Base-by-base conservation (phyloP, 352 stramenopile species). In the Thraustochytrium sp. region DNA sequence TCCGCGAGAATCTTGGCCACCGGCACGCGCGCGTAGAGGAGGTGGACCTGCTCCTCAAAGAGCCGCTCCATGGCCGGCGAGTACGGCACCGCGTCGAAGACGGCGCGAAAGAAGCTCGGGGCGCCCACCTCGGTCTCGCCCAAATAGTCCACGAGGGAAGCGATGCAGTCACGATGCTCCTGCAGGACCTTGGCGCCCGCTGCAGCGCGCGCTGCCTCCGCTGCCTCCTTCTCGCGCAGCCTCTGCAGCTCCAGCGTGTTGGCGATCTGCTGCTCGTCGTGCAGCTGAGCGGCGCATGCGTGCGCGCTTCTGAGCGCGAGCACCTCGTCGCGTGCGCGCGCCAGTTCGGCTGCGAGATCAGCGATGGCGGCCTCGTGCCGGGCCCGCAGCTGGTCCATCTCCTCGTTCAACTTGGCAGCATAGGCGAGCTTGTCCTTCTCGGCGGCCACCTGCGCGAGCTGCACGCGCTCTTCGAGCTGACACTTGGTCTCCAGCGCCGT, bases 81-180 rank as follows among this genome's bases (percentile, higher is more conserved):
- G 26, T 80, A 80, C 34, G 68, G 48, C 51, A 34, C 68, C 5
- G 31, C n/a, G 18, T 80, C 21, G 31, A 80, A 80, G 11, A 80
- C 23, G 18, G 76, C 31, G 37, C 76, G 51, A 16, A 80, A 72
- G 49, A 80, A 80, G 31, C 42, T n/a, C 31, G 44, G 3, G 21
- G 53, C 68, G 13, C 26, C 0, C 29, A 80, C 8, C n/a, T 53
- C 4, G 21, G 76, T 42, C 13, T 18, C 23, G 9, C n/a, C 37
- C 68, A 42, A 80, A 18, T n/a, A n/a, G n/a, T n/a, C n/a, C n/a
- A n/a, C n/a, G n/a, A 80, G 31, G 4, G 31, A 1, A 9, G 76
- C 9, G 51, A 80, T 80, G 4, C 34, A n/a, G 1, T 80, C 68
- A 5, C 53, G 48, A 26, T 80, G 68, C 42, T 80, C 34, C 18